Conservation (phyloP, 2,329 filamentous ascomycete genomes). For the Microcyclosporella mali region DNA sequence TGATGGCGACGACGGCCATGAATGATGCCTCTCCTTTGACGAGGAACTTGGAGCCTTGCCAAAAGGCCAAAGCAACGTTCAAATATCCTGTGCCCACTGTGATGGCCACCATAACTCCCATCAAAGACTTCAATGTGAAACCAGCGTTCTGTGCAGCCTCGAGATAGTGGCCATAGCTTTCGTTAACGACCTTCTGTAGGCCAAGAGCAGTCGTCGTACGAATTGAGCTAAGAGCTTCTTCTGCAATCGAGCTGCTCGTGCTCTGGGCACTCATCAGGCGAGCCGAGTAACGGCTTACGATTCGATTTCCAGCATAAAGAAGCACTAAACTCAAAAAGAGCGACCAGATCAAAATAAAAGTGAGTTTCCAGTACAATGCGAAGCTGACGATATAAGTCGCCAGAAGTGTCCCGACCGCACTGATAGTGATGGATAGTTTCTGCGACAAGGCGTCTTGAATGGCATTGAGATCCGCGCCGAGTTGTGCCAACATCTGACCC, state of each 20-base stretch:
- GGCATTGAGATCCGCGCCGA: slow-evolving; percentile 46
- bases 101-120: slow-evolving; percentile 21
- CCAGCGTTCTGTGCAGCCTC: slow-evolving; percentile 26
- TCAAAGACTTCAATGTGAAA: slow-evolving; percentile 26
- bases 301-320: no score
- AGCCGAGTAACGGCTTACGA: slow-evolving; percentile 10
- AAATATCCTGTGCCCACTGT: neutral
- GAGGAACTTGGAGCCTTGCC: neutral
- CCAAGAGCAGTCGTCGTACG: slow-evolving; percentile 46
- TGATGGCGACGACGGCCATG: slow-evolving; percentile 28
- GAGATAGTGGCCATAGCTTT: slow-evolving; percentile 40
- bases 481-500: slow-evolving; percentile 54
- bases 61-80: neutral
- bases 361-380: slow-evolving; percentile 33
- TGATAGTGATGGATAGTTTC: slow-evolving; percentile 27
- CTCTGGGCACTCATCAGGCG: no score
- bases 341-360: slow-evolving; percentile 33
- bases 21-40: slow-evolving; percentile 25
- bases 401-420: slow-evolving; percentile 12
- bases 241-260: slow-evolving; percentile 41
- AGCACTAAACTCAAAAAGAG: no score
- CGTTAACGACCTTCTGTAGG: slow-evolving; percentile 36
- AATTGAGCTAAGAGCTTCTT: slow-evolving; percentile 44
- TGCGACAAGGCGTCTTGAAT: slow-evolving; percentile 32
- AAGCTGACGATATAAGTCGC: slow-evolving; percentile 24